Evolutionary conservation across 345 rosid species (phyloP), one percentile per base, ranked within the genome.

Genomic region (Boechera retrofracta): DNA sequence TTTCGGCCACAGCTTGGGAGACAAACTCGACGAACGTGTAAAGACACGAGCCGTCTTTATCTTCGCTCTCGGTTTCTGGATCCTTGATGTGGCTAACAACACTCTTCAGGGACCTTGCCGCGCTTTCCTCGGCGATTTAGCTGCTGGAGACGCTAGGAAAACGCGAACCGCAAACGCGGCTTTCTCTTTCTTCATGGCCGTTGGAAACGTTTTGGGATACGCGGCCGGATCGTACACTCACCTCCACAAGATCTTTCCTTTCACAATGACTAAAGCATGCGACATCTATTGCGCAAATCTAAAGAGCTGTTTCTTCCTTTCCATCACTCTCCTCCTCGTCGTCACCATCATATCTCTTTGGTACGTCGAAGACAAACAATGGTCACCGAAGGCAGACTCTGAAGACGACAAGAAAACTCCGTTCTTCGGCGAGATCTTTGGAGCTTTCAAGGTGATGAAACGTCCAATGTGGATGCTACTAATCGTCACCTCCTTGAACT

Each of bases 141-240:
- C 96, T 0, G 89, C 84, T 0, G 73, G 55, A 4, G 77, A 81
- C 67, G 87, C 90, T 31, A 81, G 52, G 61, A 83, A 75, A 67
- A 91, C 84, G 28, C 77, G 94, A 3, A 29, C 57, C 0, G 86
- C 96, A 6, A 93, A 93, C 75, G 74, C 83, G 0, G 73, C 77
- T 55, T 93, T 74, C 75, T 87, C 98, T 0, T 91, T 89, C 76
- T 93, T 93, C 80, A 93, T 93, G 97, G 96, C 97, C 5, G 83
- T 93, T 6, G 98, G 98, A 4, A 93, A 93, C 71, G 81, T 91
- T 11, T 89, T 88, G 5, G 98, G 98, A 5, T 93, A 62, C 76
- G 97, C 90, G 21, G 89, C 92, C 3, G 98, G 98, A 0, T 84
- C 94, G 10, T 81, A 87, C 80, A 72, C 87, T 5, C 78, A 77